Conservation (phyloP, 495 filamentous ascomycete genomes). For the Barbatosphaeria neglecta region DNA sequence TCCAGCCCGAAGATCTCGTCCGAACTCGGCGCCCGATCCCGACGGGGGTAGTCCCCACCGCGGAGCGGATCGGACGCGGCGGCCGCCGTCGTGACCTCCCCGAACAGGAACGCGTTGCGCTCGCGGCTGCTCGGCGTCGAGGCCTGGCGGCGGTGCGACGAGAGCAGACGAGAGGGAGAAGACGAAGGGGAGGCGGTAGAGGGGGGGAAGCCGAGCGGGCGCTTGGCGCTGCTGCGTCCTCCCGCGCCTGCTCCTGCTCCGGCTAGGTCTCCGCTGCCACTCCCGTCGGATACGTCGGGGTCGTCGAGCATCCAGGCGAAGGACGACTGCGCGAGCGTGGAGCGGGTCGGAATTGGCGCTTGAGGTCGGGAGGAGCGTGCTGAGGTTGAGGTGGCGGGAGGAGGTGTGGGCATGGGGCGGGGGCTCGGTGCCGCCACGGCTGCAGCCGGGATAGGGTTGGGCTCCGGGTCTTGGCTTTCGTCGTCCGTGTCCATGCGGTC, state of each 20-base stretch:
- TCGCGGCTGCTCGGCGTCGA: conserved; percentile 28
- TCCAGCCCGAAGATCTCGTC: conserved; percentile 36
- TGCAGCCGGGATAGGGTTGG: background rate
- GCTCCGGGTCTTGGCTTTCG: conserved; percentile 6
- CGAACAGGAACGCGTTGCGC: conserved; percentile 45
- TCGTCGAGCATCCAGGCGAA: conserved; percentile 89
- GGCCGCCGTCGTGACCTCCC: conserved; percentile 32
- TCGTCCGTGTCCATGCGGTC: conserved; percentile 18
- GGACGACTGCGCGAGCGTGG: conserved; percentile 66
- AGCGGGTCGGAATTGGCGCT: conserved; percentile 44
- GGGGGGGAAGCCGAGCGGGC: background rate
- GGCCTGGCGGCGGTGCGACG: conserved; percentile 20
- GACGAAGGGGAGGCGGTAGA: conserved; percentile 1
- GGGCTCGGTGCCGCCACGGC: conserved; percentile 2
- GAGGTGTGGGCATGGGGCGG: background rate
- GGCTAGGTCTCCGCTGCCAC: no score
- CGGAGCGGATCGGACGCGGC: background rate
- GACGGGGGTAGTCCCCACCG: no score
- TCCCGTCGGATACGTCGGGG: conserved; percentile 31
- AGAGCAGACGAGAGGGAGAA: conserved; percentile 1
- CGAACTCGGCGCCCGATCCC: conserved; percentile 14
- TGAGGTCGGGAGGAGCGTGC: conserved; percentile 7
- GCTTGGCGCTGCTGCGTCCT: no score
- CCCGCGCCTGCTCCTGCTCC: no score
- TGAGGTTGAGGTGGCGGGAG: conserved; percentile 3